Base-by-base conservation (phyloP, 306 rosid species). In the Canavalia gladiata region DNA sequence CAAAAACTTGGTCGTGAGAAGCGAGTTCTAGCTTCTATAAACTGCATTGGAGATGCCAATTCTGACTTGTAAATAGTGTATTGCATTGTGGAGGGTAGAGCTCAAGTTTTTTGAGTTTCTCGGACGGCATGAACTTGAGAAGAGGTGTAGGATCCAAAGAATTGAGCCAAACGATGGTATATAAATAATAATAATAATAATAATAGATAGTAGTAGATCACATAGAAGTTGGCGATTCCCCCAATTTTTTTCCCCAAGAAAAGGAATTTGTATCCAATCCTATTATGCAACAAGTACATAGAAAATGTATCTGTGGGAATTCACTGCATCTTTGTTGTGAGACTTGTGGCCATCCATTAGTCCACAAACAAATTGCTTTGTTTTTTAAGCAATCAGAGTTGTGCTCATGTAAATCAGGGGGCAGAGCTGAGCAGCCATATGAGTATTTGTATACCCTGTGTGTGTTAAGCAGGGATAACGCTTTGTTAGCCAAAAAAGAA, bases 61-160 rank as follows among this genome's bases (percentile, higher is more conserved):
- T 79, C 82, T 79, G 87, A 64, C 65, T 72, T 85, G 86, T 87
- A 83, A 75, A 78, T 88, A 80, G 67, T 52, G 78, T 65, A 49
- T 18, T 18, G 31, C 46, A 79, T 75, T 51, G 5, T 82, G 64
- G 62, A 68, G 81, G 76, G 64, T 45, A 50, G 60, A 58, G 83
- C 54, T 72, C 86, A 56, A 74, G 9, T 28, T 49, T 74, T 68
- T 78, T 64, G 57, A 47, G 75, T 76, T 18, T 62, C 68, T 65
- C 33, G 8, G 72, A 34, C 11, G 50, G 78, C 37, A 78, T 41
- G 34, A 73, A 72, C 35, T 6, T 34, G 78, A 52, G 76, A 77
- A 52, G 76, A 63, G 79, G 79, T 67, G 58, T 85, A 60, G 84
- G 83, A 71, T 83, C 80, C 83, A 45, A 78, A 51, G 68, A 34